Base-by-base conservation (phyloP, 805 yeast species). In the Teunomyces kruisii region DNA sequence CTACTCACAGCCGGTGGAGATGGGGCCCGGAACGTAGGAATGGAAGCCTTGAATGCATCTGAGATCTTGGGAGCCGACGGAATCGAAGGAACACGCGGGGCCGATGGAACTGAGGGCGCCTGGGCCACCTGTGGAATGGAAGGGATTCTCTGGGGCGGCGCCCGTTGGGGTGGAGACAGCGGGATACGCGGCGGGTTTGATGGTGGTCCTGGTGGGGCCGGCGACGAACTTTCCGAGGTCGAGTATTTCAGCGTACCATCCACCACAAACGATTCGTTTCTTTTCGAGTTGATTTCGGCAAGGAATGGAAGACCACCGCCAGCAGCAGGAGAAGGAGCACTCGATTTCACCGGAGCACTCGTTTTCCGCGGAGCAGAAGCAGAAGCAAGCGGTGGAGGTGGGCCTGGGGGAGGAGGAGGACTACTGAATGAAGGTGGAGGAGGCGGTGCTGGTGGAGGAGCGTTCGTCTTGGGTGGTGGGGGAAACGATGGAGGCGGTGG, bases 231-330 rank as follows among this genome's bases (percentile, higher is more conserved):
- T 8, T 26, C 28, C 9, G 12, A 37, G 3, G 57, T 40, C 7
- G 56, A 45, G 24, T 39, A 39, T 5, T 49, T 39, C 16, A 62
- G 46, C 7, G 58, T 40, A 2, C 61, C 75, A 27, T 68, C 75
- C n/a, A 75, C 72, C 30, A 72, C 78, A 54, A 66, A 65, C 19
- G 70, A 52, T 13, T 76, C 79, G 46, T 72, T 76, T 49, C 82
- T 65, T 49, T 73, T 71, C 27, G 67, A 70, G 52, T 75, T 76
- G 43, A 78, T 78, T 46, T 78, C 76, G 3, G 77, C 72, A 10
- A 78, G 61, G 54, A 78, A 76, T 3, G 81, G 81, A 12, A 76
- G 54, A 1, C 41, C 48, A 1, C 76, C 73, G 2, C 75, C 76
- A 9, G 58, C 52, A 6, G 58, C 19, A 55, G 44, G 55, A 31